Percentiles rank a stretch among this genome's conserved stretches.
Conservation (phyloP, 2,329 filamentous ascomycete species). For the Xylariaceae sp. region DNA sequence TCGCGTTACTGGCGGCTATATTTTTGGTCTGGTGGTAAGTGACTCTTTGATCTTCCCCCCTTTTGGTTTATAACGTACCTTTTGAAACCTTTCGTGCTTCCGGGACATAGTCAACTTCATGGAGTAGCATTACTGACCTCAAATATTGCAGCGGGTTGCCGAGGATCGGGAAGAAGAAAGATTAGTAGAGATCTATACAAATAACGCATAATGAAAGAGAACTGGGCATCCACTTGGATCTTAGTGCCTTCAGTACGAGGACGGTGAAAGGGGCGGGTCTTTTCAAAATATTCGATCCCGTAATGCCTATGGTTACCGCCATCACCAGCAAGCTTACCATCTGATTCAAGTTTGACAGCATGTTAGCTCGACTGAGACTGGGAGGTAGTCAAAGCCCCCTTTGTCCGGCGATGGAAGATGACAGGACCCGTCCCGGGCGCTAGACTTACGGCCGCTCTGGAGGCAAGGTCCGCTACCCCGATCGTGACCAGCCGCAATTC, state of each 20-base stretch:
- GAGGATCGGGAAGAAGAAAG: constrained; percentile 39
- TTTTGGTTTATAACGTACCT: too few species aligned
- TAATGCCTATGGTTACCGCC: background rate
- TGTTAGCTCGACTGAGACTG: background rate
- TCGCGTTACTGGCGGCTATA: constrained; percentile 46
- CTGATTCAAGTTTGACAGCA: background rate
- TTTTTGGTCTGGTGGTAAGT: constrained; percentile 42
- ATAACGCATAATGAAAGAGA: background rate
- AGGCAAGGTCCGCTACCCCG: background rate
- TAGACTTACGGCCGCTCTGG: background rate
- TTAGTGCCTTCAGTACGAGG: background rate
- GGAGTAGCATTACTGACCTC: background rate
- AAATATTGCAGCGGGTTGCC: constrained; percentile 34
- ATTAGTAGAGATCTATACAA: constrained; percentile 26
- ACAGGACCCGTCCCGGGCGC: background rate
- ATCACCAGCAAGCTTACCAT: background rate
- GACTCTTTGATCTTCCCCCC: background rate
- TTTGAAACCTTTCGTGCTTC: background rate
- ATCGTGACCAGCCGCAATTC: background rate
- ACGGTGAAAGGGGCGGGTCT: too few species aligned
- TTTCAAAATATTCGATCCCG: background rate
- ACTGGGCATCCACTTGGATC: background rate
- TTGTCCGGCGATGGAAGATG: constrained; percentile 1
- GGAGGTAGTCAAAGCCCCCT: background rate
- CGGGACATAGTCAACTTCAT: background rate